Percentiles rank a stretch among this genome's conserved stretches.
Evolutionary conservation across 2,329 filamentous ascomycete genomes (phyloP).

Genomic region (Ambrosiella cleistominuta): DNA sequence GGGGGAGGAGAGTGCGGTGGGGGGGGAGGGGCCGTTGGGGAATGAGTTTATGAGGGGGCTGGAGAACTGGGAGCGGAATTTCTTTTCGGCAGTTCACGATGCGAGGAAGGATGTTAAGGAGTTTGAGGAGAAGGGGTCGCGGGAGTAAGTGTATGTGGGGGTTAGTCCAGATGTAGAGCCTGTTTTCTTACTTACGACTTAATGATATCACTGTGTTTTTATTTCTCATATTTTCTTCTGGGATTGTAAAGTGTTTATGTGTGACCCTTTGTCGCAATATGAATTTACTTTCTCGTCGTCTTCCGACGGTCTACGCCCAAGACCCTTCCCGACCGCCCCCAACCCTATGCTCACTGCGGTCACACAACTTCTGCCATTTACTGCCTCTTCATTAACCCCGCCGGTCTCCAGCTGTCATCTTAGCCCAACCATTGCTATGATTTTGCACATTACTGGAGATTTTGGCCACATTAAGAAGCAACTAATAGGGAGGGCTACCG

Average conservation of each 20-base stretch:
- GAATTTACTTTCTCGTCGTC: background rate
- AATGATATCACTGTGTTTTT: background rate
- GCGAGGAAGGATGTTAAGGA: conserved; percentile 51
- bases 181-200: background rate
- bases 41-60: conserved; percentile 74
- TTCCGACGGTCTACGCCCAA: background rate
- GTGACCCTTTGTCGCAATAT: background rate
- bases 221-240: background rate
- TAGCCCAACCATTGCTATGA: background rate
- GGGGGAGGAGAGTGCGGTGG: conserved; percentile 34
- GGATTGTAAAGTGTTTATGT: background rate
- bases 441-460: too few species aligned
- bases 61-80: conserved; percentile 70
- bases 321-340: too few species aligned
- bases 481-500: background rate
- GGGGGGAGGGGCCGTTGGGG: conserved; percentile 26
- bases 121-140: conserved; percentile 46
- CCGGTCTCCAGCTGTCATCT: background rate
- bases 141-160: conserved; percentile 16
- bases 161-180: background rate
- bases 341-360: background rate
- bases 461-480: too few species aligned
- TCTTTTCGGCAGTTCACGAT: conserved; percentile 61
- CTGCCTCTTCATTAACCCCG: background rate
- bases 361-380: background rate